Base-by-base conservation (phyloP, 1,284 basidiomycete species). In the Ceratorhiza oryzae-sativae region DNA sequence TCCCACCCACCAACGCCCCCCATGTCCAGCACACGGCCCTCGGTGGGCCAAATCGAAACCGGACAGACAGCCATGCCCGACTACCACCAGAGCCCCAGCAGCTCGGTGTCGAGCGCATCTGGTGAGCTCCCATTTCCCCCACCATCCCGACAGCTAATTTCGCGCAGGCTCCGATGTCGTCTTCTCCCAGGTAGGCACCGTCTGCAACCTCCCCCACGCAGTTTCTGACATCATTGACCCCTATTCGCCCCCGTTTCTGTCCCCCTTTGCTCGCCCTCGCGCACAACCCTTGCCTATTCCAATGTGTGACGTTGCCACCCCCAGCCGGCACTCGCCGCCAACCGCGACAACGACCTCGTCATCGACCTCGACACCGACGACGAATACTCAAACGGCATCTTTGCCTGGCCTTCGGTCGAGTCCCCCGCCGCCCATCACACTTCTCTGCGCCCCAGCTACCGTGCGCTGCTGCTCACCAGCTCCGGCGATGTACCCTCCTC, bases 61-160 rank as follows among this genome's bases (percentile, higher is more conserved):
- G 30, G 36, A 32, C 34, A 41, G 20, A 6, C 15, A 12, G 30
- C 32, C 3, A 68, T 68, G 65, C 63, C 63, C n/a, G 41, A 68
- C n/a, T 46, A 68, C 27, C 39, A 39, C 23, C 56, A 59, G 56
- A 68, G 65, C 42, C 65, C 65, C 39, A 68, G 53, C 65, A 68
- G 65, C 41, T 68, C 65, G 8, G 65, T 68, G 2, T 68, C 65
- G 13, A 68, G 65, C 30, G 53, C 58, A 27, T 68, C 65, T 13
- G 53, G 65, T 68, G 25, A 27, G 65, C 36, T 13, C 15, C 56
- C 39, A 27, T 12, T 23, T 1, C 1, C 25, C 18, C 25, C n/a
- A 10, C n/a, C 15, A 46, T 36, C 15, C 12, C 18, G 0, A 1
- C 27, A 23, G 65, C 65, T 68, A 51, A 68, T 39, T 42, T 55